Percentiles rank a stretch among this genome's conserved stretches.
Evolutionary conservation across 768 basidiomycete species (phyloP).

Genomic region (Tylopilus subfusipes): DNA sequence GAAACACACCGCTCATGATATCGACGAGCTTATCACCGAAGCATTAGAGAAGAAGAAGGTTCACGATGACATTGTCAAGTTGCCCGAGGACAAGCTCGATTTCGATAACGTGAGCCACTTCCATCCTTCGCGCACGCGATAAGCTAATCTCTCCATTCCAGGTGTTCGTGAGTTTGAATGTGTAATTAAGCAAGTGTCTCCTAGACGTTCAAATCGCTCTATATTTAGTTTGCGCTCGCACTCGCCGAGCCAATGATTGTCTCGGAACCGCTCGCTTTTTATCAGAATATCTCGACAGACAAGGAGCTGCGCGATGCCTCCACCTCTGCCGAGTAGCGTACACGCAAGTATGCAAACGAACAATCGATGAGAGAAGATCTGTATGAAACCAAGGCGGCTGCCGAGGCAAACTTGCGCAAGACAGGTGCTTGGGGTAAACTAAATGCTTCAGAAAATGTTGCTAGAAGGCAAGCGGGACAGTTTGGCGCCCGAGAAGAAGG

Average conservation of each 20-base stretch:
- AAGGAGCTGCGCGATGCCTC: slow-evolving; percentile 77
- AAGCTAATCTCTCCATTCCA: slow-evolving; percentile 22
- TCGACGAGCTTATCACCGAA: slow-evolving; percentile 53
- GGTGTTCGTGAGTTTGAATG: slow-evolving; percentile 63
- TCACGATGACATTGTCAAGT: slow-evolving; percentile 57
- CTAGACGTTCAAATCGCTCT: slow-evolving; percentile 14
- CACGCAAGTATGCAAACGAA: slow-evolving; percentile 70
- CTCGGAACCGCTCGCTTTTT: slow-evolving; percentile 65
- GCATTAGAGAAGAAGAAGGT: slow-evolving; percentile 52
- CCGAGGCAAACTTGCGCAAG: slow-evolving; percentile 62
- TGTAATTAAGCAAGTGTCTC: neutral
- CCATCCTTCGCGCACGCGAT: neutral
- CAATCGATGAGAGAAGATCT: slow-evolving; percentile 78
- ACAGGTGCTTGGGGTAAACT: slow-evolving; percentile 61
- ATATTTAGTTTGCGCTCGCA: slow-evolving; percentile 53
- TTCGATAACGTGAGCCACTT: slow-evolving; percentile 57
- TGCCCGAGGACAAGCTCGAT: slow-evolving; percentile 53
- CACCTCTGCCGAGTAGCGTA: slow-evolving; percentile 61
- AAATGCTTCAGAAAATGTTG: slow-evolving; percentile 62
- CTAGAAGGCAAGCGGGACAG: slow-evolving; percentile 77
- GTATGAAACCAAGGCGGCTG: slow-evolving; percentile 63
- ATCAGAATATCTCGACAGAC: slow-evolving; percentile 72
- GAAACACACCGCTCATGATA: slow-evolving; percentile 62
- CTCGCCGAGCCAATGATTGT: slow-evolving; percentile 44
- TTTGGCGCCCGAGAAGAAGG: slow-evolving; percentile 63